Conservation (phyloP, 2,329 filamentous ascomycete species). For the Neopestalotiopsis sp. region DNA sequence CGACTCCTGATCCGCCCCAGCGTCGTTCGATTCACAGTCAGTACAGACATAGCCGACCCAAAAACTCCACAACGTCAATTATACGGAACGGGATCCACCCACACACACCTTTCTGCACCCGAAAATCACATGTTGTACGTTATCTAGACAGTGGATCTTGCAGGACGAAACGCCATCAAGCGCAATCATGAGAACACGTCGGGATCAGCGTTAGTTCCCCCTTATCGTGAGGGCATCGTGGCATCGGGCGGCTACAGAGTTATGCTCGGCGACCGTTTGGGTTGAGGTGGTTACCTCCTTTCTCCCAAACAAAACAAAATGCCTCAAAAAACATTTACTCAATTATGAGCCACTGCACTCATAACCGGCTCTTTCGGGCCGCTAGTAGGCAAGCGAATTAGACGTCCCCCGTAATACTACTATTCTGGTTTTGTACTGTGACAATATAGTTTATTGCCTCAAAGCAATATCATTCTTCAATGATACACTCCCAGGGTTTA, state of each 20-base stretch:
- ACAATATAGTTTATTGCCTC: conserved; percentile 7
- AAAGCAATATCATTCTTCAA: conserved; percentile 4
- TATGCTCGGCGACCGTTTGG: neutral
- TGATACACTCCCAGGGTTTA: neutral
- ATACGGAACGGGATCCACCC: conserved; percentile 8
- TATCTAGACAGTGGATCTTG: neutral
- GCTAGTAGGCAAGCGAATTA: conserved; percentile 7
- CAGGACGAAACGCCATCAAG: neutral
- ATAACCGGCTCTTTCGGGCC: conserved; percentile 11
- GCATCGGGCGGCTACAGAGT: conserved; percentile 7
- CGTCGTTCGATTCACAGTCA: conserved; percentile 1
- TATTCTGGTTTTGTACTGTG: neutral
- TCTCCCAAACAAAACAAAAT: neutral
- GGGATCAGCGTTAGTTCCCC: conserved; percentile 3
- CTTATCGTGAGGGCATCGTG: conserved; percentile 8
- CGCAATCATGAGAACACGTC: conserved; percentile 12
- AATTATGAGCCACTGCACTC: neutral
- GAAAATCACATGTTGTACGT: conserved; percentile 11
- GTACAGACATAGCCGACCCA: neutral
- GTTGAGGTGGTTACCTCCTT: neutral
- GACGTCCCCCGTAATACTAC: conserved; percentile 5
- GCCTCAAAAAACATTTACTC: neutral
- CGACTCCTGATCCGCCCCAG: conserved; percentile 9
- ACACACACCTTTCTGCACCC: conserved; percentile 1
- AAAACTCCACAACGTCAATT: conserved; percentile 12